Evolutionary conservation across 495 filamentous ascomycete species (phyloP).

Genomic region (Penicillium paxilli): DNA sequence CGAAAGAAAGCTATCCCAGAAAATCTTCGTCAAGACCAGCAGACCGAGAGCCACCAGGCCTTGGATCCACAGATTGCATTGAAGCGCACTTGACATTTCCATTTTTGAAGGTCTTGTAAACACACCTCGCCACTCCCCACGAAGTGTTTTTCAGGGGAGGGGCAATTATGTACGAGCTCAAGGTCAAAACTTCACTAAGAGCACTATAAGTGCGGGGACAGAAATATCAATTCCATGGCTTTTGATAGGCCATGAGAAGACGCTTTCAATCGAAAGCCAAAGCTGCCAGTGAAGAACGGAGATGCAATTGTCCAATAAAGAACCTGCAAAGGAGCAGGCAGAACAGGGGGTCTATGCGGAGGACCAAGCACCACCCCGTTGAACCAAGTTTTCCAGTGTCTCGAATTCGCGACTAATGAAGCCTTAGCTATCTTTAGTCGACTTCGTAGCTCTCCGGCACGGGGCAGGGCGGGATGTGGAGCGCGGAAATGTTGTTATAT

Average conservation of each 20-base stretch:
- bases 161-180: background rate
- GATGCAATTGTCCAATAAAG: background rate
- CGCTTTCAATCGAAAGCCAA: background rate
- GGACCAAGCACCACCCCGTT: background rate
- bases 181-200: background rate
- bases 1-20: slow-evolving; percentile 13
- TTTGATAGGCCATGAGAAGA: background rate
- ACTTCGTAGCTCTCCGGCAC: background rate
- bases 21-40: slow-evolving; percentile 10
- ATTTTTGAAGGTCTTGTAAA: slow-evolving; percentile 1
- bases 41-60: slow-evolving; percentile 6
- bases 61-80: slow-evolving; percentile 10
- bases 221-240: background rate
- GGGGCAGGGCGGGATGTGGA: slow-evolving; percentile 18
- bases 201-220: slow-evolving; percentile 1
- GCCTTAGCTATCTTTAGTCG: background rate
- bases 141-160: background rate
- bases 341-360: background rate
- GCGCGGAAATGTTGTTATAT: background rate
- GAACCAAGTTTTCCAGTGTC: background rate
- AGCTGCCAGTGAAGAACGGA: background rate
- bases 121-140: background rate
- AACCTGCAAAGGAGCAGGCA: background rate
- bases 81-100: background rate
- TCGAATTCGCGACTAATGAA: background rate